Evolutionary conservation across 2,329 filamentous ascomycete species (phyloP), one percentile per base, ranked within the genome.

Genomic region (Pezicula carpinea): DNA sequence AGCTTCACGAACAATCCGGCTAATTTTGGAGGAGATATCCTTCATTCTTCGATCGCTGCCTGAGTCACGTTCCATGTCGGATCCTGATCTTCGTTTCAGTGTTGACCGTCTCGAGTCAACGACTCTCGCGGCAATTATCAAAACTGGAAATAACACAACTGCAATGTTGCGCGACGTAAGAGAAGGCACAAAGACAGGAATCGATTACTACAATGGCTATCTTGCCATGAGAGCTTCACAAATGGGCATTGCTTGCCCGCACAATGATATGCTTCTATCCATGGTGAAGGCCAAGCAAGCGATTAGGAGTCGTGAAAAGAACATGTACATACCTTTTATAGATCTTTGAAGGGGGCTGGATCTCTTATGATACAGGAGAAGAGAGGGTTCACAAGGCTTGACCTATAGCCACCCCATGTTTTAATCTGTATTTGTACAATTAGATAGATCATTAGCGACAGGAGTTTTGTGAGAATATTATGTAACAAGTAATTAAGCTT

Each of bases 131-230:
- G 69, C 86, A 3, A 73, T 77, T 18, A 60, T 69, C 23, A 72
- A 68, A 42, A 83, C 79, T 11, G 71, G 72, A 11, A 67, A 76
- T 46, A 80, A 82, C 43, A 69, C 74, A 5, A 65, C 66, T 7
- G 58, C 65, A 35, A 87, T 95, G 81, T 69, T 87, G 5, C 74
- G 77, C 44, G 80, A 85, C 58, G 71, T 91, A 11, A 69, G 79
- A 10, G 64, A 67, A 1, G 85, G 87, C 1, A 69, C 70, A 51
- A 68, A 73, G 48, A 89, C 88, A 0, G 89, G 96, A 59, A 79
- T 96, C 34, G 80, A 91, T 39, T 95, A 85, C 59, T 78, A 92
- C 56, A 96, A 95, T 63, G 92, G 91, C 1, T 99, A 92, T 69
- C 85, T 99, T 50, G 75, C 95, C 26, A 75, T 72, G 43, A 77